Base-by-base conservation (phyloP, 495 filamentous ascomycete species). In the Penicillium pancosmium region DNA sequence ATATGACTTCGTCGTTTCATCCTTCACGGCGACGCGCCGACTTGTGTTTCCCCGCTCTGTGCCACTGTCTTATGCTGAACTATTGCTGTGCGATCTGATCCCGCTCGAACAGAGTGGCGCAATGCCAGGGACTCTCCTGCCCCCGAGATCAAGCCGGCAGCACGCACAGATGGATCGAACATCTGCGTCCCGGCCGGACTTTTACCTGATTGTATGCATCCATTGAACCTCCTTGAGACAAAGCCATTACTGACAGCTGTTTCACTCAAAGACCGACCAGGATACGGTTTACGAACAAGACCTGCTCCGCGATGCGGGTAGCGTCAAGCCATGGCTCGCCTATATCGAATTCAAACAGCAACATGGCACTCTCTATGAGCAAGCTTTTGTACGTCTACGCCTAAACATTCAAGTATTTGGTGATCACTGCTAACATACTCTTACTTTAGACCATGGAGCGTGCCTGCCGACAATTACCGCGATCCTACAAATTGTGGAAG, bases 401-500 rank as follows among this genome's bases (percentile, higher is more conserved):
- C 2, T 7, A 36, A 47, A 10, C 5, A 4, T 21, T 3, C 7
- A 44, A 21, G 4, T 58, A 31, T 31, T 9, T 43, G 25, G 33
- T 27, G 23, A 49, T 65, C 15, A 36, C 52, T 31, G 56, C 56
- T 59, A 49, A 66, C 21, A 27, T 43, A 15, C 41, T 41, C 13
- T 35, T 51, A 5, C 23, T 56, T 18, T 54, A 82, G 80, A 67
- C 83, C 7, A 87, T 97, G 78, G 95, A 99, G 77, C 84, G 95
- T 60, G 93, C 95, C 35, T 96, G 92, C 70, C 80, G 84, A 62
- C 87, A 93, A 62, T 83, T 98, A 31, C 95, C 95, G 38, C 85
- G 95, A 60, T 97, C 92, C 23, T 98, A 97, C 75, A 99, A 98
- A 80, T 78, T 99, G 25, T 99, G 95, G 95, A 99, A 97, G 78